Evolutionary conservation across 352 stramenopile species (phyloP).

Genomic region (Globisporangium recalcitrans): DNA sequence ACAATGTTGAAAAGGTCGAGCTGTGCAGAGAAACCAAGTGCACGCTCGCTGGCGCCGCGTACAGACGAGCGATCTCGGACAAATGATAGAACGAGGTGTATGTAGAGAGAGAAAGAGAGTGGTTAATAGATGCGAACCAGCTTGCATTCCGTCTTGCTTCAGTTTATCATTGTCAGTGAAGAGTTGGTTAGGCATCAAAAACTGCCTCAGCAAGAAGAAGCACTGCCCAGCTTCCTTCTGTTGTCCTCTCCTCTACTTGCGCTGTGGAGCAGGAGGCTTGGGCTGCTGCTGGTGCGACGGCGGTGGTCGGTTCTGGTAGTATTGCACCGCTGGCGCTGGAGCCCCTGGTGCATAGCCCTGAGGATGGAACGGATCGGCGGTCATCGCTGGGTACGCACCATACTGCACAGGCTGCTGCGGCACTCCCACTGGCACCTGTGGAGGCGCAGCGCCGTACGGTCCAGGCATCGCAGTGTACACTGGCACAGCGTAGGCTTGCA

Average conservation of each 20-base stretch:
- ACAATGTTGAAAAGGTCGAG: slow-evolving; percentile 38
- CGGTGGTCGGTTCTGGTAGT: slow-evolving; percentile 21
- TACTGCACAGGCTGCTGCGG: slow-evolving; percentile 24
- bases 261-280: slow-evolving; percentile 15
- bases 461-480: slow-evolving; percentile 27
- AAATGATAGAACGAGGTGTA: slow-evolving; percentile 2
- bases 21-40: slow-evolving; percentile 72
- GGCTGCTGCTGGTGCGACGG: slow-evolving; percentile 17
- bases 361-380: slow-evolving; percentile 21
- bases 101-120: background rate
- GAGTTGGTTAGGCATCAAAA: background rate
- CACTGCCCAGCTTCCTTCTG: background rate
- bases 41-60: slow-evolving; percentile 35
- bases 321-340: slow-evolving; percentile 17
- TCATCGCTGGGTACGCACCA: slow-evolving; percentile 20
- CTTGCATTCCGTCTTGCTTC: background rate
- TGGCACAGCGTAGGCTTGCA: slow-evolving; percentile 23
- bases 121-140: background rate
- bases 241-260: slow-evolving; percentile 7
- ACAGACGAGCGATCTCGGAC: slow-evolving; percentile 30
- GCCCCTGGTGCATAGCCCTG: slow-evolving; percentile 18
- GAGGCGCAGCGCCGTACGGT: slow-evolving; percentile 11
- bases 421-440: slow-evolving; percentile 8
- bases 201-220: background rate
- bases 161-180: background rate